Conservation (phyloP, 192 early-diverging fungal genomes). For the Piromyces finnis region DNA sequence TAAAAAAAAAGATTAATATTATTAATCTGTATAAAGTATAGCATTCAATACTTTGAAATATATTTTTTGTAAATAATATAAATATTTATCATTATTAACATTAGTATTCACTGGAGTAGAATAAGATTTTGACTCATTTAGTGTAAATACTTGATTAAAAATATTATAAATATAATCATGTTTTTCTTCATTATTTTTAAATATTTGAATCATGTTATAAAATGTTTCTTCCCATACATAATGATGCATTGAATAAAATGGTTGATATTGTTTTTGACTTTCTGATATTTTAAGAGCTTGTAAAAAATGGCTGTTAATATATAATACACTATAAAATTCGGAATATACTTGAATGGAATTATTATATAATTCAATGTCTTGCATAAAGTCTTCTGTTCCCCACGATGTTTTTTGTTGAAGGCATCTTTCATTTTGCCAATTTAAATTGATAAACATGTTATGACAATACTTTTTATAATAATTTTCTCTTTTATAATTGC, state of each 20-base stretch:
- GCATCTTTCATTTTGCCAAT: background rate
- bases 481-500: background rate
- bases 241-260: background rate
- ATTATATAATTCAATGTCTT: background rate
- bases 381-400: background rate
- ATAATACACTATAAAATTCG: background rate
- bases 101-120: too few species aligned
- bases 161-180: too few species aligned
- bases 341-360: background rate
- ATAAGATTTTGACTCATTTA: too few species aligned
- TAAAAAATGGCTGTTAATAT: background rate
- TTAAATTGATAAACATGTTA: background rate
- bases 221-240: background rate
- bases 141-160: too few species aligned
- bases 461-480: too few species aligned
- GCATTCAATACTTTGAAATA: too few species aligned
- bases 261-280: background rate
- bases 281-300: background rate
- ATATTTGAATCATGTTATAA: background rate
- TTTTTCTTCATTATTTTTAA: background rate
- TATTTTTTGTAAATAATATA: too few species aligned
- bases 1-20: too few species aligned
- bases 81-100: too few species aligned
- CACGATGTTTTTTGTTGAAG: background rate
- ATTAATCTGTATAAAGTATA: too few species aligned